Base-by-base conservation (phyloP, 257 asterid genomes). In the Nicotiana paniculata region DNA sequence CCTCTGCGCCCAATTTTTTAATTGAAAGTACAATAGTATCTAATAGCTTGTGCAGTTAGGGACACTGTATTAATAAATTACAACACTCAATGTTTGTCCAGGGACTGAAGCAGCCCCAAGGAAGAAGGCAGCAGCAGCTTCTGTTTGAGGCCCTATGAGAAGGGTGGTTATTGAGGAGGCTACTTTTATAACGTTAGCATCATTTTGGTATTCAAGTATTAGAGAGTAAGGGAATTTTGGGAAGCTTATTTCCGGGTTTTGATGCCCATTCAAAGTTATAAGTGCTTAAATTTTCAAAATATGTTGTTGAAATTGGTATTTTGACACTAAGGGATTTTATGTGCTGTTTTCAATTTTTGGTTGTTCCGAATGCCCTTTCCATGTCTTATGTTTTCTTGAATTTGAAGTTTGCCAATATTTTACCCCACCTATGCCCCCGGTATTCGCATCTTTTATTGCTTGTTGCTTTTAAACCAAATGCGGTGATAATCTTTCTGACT, bases 81-180 rank as follows among this genome's bases (percentile, higher is more conserved):
- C 12, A 24, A 13, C 3, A 76, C 82, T n/a, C 83, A 53, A 21
- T 61, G 12, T 84, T 54, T 33, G 18, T 77, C 18, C 84, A 92
- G 98, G 97, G 35, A 91, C 97, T 65, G 85, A 93, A 89, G 98
- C 98, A 80, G 98, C 98, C 35, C 98, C 98, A n/a, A 92, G 97
- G 98, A 91, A 92, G 89, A 92, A 91, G 91, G 93, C 81, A 24
- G 90, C 91, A 11, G 92, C 93, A 63, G 91, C 90, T 46, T 89
- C 97, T 80, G 87, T 92, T 77, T 93, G 63, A 75, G 53, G 13
- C 24, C 15, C 15, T 16, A 33, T 1, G 83, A 90, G 83, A 21
- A 81, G 9, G 24, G 24, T 21, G 24, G 39, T 53, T 48, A 43
- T 83, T 51, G 66, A 82, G 82, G 80, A 83, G 80, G 84, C 35